Conservation (phyloP, 1,139 yeast species). For the Kurtzmaniella quercitrusa region DNA sequence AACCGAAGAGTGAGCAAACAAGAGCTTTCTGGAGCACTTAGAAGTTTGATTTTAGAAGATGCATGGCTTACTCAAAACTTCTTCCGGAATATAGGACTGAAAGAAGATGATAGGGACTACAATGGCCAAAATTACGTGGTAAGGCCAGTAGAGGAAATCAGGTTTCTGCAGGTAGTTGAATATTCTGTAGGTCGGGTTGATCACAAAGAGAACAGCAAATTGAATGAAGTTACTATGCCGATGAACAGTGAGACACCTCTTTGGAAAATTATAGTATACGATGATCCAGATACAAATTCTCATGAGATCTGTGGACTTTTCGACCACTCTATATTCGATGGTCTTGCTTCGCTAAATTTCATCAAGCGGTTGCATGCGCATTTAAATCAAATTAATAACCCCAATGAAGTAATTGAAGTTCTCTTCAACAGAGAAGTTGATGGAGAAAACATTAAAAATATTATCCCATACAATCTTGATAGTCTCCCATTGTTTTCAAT, state of each 20-base stretch:
- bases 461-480: background rate
- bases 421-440: background rate
- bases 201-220: slow-evolving; percentile 12
- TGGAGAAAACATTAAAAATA: background rate
- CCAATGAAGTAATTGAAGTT: background rate
- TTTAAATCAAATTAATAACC: background rate
- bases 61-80: slow-evolving; percentile 21
- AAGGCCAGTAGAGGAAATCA: slow-evolving; percentile 18
- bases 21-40: slow-evolving; percentile 23
- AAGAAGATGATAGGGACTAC: slow-evolving; percentile 10
- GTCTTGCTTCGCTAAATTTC: slow-evolving; percentile 28
- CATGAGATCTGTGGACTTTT: slow-evolving; percentile 22
- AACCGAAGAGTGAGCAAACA: slow-evolving; percentile 13
- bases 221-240: slow-evolving; percentile 17
- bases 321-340: slow-evolving; percentile 37
- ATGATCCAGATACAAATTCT: slow-evolving; percentile 9
- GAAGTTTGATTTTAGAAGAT: slow-evolving; percentile 17
- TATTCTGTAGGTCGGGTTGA: slow-evolving; percentile 13
- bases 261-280: slow-evolving; percentile 26
- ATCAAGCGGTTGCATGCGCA: slow-evolving; percentile 24
- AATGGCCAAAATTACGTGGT: slow-evolving; percentile 17
- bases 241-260: slow-evolving; percentile 20
- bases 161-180: slow-evolving; percentile 23
- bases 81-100: slow-evolving; percentile 11
- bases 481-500: background rate